Conservation (phyloP, 2,329 filamentous ascomycete genomes). For the Clonostachys solani region DNA sequence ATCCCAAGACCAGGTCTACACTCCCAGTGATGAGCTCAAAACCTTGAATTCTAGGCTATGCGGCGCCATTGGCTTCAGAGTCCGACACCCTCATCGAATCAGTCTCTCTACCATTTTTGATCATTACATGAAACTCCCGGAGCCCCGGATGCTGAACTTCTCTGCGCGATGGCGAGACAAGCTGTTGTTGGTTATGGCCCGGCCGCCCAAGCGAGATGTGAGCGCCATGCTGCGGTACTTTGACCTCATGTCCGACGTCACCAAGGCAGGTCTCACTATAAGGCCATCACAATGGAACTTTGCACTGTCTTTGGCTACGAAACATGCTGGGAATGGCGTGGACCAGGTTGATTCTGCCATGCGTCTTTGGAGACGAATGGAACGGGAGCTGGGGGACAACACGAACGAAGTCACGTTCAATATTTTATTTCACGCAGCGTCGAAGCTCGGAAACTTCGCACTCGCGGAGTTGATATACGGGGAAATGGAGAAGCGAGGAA, state of each 20-base stretch:
- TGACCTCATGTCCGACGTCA: conserved; percentile 78
- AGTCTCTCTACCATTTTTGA: conserved; percentile 41
- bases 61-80: conserved; percentile 30
- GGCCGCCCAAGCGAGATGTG: conserved; percentile 50
- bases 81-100: conserved; percentile 33
- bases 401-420: conserved; percentile 80
- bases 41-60: conserved; percentile 31
- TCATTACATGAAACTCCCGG: conserved; percentile 43
- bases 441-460: conserved; percentile 77
- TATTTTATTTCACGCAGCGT: conserved; percentile 83
- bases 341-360: conserved; percentile 55
- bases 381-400: conserved; percentile 40
- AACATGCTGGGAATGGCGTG: conserved; percentile 57
- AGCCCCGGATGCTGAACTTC: conserved; percentile 47
- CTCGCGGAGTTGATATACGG: conserved; percentile 81
- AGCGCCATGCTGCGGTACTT: conserved; percentile 78
- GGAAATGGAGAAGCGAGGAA: conserved; percentile 70
- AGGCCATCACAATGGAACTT: conserved; percentile 73
- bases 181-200: conserved; percentile 66
- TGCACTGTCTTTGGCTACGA: conserved; percentile 74
- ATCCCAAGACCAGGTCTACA: conserved; percentile 30
- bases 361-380: conserved; percentile 86
- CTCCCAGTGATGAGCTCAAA: conserved; percentile 25
- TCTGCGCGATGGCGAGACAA: conserved; percentile 50
- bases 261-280: conserved; percentile 66